Evolutionary conservation across 352 stramenopile genomes (phyloP).

Genomic region (Phytophthora ramorum): DNA sequence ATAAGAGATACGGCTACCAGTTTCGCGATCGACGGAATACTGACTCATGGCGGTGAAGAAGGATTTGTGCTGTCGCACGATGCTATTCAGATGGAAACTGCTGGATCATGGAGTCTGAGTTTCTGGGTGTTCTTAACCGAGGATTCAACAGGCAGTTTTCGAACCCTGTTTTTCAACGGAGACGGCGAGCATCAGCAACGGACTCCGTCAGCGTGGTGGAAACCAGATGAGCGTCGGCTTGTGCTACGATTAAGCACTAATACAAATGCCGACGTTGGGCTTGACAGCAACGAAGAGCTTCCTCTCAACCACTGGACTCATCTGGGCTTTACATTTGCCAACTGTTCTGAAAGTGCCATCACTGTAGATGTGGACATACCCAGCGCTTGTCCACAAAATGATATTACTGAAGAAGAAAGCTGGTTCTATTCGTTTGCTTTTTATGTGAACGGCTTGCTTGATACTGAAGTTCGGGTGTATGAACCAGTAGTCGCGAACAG

Average conservation of each 20-base stretch:
- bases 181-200: constrained; percentile 64
- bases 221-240: constrained; percentile 65
- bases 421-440: constrained; percentile 62
- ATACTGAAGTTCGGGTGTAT: constrained; percentile 54
- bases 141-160: constrained; percentile 61
- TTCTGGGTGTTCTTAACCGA: constrained; percentile 73
- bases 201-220: constrained; percentile 85
- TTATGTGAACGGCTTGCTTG: constrained; percentile 66
- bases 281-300: constrained; percentile 54
- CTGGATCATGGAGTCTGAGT: constrained; percentile 67
- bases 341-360: constrained; percentile 41
- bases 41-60: constrained; percentile 59
- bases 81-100: constrained; percentile 36
- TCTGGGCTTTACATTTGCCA: constrained; percentile 74
- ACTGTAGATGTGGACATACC: neutral
- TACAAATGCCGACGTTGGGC: constrained; percentile 58
- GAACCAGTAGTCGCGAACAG: constrained; percentile 57
- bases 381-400: constrained; percentile 13
- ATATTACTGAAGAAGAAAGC: neutral
- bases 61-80: constrained; percentile 52
- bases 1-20: constrained; percentile 27
- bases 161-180: constrained; percentile 87
- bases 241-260: constrained; percentile 76
- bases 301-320: constrained; percentile 70
- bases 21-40: constrained; percentile 52